Evolutionary conservation across 225 moss, liverwort and hornwort species (phyloP).

Genomic region (Sphagnum tenellum): DNA sequence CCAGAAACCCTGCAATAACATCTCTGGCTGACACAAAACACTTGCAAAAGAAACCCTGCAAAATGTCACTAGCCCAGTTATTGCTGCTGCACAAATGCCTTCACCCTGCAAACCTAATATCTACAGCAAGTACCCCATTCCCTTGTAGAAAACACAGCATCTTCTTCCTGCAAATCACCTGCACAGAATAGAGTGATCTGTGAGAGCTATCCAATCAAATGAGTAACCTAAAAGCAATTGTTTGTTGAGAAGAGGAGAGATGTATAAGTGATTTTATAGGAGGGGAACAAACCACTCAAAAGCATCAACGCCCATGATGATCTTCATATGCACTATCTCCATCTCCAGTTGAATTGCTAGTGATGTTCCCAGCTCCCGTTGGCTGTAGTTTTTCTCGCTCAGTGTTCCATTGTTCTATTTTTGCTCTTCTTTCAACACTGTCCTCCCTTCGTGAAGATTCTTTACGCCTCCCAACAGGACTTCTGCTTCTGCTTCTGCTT

Average conservation of each 20-base stretch:
- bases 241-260: background rate
- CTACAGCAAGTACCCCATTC: conserved; percentile 1
- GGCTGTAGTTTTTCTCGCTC: no score
- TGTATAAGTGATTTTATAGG: no score
- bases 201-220: conserved; percentile 2
- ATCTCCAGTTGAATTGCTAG: no score
- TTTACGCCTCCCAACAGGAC: conserved; percentile 11
- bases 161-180: conserved; percentile 48
- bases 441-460: background rate
- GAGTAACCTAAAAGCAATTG: background rate
- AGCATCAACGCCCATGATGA: no score
- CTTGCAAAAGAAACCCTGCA: background rate
- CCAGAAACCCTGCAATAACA: no score
- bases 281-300: no score
- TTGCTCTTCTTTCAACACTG: no score
- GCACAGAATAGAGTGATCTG: conserved; percentile 20
- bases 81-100: background rate
- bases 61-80: background rate
- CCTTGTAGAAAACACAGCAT: conserved; percentile 31
- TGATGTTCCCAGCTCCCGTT: no score
- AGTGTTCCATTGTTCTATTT: no score
- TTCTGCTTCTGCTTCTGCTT: conserved; percentile 23
- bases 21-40: background rate
- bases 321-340: no score
- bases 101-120: conserved; percentile 5